Base-by-base conservation (phyloP, 441 rosid species). In the Pelargonium citronellum region DNA sequence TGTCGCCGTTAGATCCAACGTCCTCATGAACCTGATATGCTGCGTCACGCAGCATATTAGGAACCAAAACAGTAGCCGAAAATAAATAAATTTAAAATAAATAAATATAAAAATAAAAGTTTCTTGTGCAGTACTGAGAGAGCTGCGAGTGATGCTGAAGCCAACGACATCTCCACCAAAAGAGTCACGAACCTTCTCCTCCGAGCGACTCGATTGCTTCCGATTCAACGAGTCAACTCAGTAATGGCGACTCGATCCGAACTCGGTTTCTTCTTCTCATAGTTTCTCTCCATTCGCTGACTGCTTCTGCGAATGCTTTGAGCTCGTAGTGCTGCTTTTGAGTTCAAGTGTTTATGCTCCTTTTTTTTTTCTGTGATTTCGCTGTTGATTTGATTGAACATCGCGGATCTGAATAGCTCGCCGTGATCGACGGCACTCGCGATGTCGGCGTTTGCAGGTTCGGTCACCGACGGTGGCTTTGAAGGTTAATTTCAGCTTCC, bases 391-490 rank as follows among this genome's bases (percentile, higher is more conserved):
- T 67, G 24, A 66, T 61, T 66, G 64, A 75, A 74, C 75, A 75
- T 80, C 77, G 64, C 72, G 83, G 89, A 87, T 87, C 92, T 83
- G 81, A 73, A 66, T 74, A 74, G 73, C 72, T 49, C 46, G 15
- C 11, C 43, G 43, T 67, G 39, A 69, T 39, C 74, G 66, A 72
- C 75, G 80, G 85, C 83, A 76, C 80, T 76, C 78, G 85, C 70
- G 87, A 84, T 87, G 92, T 81, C 88, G 87, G 84, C 71, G 82
- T 78, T 74, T 44, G 71, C 80, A 69, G 61, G 64, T 69, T 76
- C 71, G 8, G 66, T 58, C 72, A 24, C 79, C 72, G 20, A 44
- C 20, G 87, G 86, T 85, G 15, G 17, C 7, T 51, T 5, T n/a
- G 58, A 83, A 75, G 44, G 64, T 69, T 73, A 24, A 67, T 39